phyloP scores from a whole-genome alignment of 1,139 yeast species.

The Geotrichum australiense region DNA sequence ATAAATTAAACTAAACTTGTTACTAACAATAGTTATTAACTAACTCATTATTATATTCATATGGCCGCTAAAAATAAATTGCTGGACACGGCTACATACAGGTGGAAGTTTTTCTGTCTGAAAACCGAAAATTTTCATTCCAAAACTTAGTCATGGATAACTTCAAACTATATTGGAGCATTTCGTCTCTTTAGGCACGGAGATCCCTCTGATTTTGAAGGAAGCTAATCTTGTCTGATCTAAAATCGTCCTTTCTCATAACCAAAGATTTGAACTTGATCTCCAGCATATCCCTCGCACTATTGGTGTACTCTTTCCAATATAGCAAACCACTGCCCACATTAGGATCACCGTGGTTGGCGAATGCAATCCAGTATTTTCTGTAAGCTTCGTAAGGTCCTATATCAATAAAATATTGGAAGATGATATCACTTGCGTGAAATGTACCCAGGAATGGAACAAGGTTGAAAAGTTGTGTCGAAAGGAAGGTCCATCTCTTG shows the following conservation, averaged over 20 bases:
- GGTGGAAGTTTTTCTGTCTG: too few relatives aligned
- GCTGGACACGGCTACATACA: too few relatives aligned
- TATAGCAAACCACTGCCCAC: slow-evolving; percentile 6
- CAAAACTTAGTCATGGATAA: too few relatives aligned
- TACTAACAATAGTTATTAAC: too few relatives aligned
- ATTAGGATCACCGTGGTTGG: slow-evolving; percentile 21
- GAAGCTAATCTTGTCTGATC: slow-evolving; percentile 4
- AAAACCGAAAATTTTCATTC: too few relatives aligned
- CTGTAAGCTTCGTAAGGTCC: slow-evolving; percentile 19
- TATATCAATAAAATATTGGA: slow-evolving; percentile 10
- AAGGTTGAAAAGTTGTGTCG: slow-evolving; percentile 13
- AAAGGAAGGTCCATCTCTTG: slow-evolving; percentile 17
- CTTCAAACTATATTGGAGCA: too few relatives aligned
- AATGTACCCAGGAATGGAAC: slow-evolving; percentile 21
- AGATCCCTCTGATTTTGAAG: too few relatives aligned
- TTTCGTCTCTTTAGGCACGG: too few relatives aligned
- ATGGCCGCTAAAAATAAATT: too few relatives aligned
- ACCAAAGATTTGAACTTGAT: not conserved
- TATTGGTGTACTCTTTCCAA: slow-evolving; percentile 36
- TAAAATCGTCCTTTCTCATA: slow-evolving; percentile 7
- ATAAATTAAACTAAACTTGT: too few relatives aligned
- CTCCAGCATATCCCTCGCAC: slow-evolving; percentile 9
- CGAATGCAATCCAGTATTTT: slow-evolving; percentile 21
- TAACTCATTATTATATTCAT: too few relatives aligned
- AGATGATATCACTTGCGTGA: slow-evolving; percentile 19